phyloP scores from a whole-genome alignment of 2,329 filamentous ascomycete genomes.

The Colletotrichum camelliae region DNA sequence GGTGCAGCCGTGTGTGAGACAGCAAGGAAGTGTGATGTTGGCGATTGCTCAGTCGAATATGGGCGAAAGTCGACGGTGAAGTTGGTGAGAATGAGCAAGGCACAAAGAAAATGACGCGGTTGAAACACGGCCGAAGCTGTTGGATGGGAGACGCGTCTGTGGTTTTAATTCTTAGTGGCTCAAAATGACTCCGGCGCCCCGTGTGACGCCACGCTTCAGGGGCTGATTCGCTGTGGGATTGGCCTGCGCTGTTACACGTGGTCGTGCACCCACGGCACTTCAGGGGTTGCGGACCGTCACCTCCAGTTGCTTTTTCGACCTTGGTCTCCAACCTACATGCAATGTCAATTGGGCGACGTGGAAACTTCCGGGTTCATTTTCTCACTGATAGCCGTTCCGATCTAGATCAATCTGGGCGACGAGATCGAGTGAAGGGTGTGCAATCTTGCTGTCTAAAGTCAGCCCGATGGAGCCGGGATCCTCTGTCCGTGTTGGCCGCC shows the following conservation, averaged over 20 bases:
- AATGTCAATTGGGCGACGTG: no score
- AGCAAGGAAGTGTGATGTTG: no score
- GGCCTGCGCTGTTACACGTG: background rate
- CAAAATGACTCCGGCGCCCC: background rate
- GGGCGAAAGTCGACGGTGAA: accelerated
- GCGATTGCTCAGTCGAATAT: background rate
- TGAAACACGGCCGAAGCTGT: background rate
- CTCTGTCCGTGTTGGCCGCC: no score
- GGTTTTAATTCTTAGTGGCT: background rate
- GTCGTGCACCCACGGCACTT: background rate
- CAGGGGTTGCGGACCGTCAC: no score
- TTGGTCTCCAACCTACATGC: no score
- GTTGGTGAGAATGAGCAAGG: background rate
- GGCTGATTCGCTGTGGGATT: background rate
- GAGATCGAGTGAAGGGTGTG: no score
- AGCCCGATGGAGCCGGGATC: no score
- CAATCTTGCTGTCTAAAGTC: no score
- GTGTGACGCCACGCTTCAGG: background rate
- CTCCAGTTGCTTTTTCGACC: no score
- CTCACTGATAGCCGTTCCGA: no score
- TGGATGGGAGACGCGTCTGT: background rate
- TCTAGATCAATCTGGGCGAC: no score
- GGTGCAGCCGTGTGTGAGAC: background rate
- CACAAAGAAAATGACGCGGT: background rate
- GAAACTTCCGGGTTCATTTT: no score